A percentile compares a stretch with the other conserved stretches of the same genome.
Conservation (phyloP, 208 protist genomes). For the Phytomonas francai region DNA sequence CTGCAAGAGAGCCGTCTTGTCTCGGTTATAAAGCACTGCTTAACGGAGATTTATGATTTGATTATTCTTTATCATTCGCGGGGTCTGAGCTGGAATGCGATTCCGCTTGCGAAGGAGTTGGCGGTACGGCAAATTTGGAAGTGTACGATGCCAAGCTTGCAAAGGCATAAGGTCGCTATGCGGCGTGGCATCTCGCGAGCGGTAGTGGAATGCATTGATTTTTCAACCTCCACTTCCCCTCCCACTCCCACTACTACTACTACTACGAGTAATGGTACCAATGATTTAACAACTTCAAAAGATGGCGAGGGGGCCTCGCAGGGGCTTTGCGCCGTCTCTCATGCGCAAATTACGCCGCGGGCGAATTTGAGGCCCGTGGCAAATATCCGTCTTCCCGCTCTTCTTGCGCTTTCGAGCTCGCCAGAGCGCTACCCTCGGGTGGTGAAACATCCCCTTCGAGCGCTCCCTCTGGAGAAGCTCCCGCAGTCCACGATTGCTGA, state of each 20-base stretch:
- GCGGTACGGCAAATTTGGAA: slow-evolving; percentile 48
- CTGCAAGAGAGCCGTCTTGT: slow-evolving; percentile 37
- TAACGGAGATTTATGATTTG: slow-evolving; percentile 84
- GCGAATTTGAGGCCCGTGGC: no score
- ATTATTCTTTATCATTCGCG: slow-evolving; percentile 52
- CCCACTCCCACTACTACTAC: background rate
- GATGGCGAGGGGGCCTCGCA: no score
- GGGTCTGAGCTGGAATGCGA: slow-evolving; percentile 31
- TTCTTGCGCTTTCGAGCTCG: background rate
- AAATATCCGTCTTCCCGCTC: background rate
- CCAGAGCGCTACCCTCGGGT: background rate
- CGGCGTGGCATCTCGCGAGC: background rate
- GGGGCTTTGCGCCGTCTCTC: no score
- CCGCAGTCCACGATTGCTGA: slow-evolving; percentile 29
- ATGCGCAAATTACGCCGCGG: no score
- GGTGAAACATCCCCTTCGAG: slow-evolving; percentile 36
- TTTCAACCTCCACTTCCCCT: background rate
- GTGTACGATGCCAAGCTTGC: slow-evolving; percentile 15
- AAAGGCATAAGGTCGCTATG: background rate
- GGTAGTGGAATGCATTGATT: background rate
- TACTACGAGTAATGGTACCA: no score
- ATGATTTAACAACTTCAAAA: no score
- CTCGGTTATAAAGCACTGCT: slow-evolving; percentile 65
- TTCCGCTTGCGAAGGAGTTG: slow-evolving; percentile 78
- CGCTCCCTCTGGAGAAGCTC: slow-evolving; percentile 19